phyloP scores from a whole-genome alignment of 495 filamentous ascomycete genomes.

The Trichoderma reesei region DNA sequence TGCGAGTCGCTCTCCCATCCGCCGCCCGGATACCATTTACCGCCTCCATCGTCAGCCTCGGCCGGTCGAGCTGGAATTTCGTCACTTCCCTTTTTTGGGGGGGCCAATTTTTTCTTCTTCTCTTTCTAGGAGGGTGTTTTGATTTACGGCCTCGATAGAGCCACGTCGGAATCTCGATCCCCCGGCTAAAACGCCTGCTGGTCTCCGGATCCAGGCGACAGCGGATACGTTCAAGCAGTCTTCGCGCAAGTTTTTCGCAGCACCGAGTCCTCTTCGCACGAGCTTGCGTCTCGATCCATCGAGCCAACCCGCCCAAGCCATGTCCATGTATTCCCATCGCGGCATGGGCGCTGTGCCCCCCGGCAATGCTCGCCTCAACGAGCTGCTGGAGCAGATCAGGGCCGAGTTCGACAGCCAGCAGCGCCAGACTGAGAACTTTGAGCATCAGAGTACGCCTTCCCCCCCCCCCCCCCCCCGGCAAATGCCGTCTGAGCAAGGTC shows the following conservation, averaged over 20 bases:
- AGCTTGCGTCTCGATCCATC: conserved; percentile 5
- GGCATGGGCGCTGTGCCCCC: conserved; percentile 56
- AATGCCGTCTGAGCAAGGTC: no score
- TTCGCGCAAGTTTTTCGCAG: no score
- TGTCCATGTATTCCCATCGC: conserved; percentile 90
- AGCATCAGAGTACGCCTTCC: conserved; percentile 71
- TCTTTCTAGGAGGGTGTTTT: neutral
- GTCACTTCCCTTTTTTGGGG: neutral
- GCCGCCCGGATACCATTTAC: neutral
- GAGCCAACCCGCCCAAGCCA: conserved; percentile 17
- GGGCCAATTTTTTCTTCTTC: neutral
- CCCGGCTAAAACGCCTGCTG: neutral
- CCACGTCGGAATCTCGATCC: neutral
- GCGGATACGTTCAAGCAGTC: neutral
- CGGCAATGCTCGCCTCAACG: conserved; percentile 63
- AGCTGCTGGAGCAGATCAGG: conserved; percentile 84
- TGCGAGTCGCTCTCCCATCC: neutral
- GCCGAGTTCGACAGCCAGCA: conserved; percentile 81
- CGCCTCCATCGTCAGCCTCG: neutral
- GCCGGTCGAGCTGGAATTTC: neutral
- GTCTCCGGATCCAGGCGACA: conserved; percentile 6
- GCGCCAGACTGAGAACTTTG: conserved; percentile 66
- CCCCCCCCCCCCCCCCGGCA: no score
- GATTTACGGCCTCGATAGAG: neutral
- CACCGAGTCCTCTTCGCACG: neutral